Percentiles rank a stretch among this genome's conserved stretches.
Conservation (phyloP, 805 yeast species). For the Alloascoidea hylecoeti region DNA sequence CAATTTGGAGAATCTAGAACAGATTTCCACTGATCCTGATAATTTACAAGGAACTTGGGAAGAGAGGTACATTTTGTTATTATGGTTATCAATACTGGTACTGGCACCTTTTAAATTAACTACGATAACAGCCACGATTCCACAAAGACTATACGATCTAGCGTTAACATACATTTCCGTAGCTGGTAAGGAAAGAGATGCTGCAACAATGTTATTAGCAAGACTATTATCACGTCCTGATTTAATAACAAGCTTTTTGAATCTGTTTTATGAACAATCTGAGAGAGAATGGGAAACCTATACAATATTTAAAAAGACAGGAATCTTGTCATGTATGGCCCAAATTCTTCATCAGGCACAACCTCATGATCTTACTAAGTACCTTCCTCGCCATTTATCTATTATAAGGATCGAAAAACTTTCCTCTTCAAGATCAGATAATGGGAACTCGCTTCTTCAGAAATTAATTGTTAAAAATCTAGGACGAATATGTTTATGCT, state of each 20-base stretch:
- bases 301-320: conserved; percentile 15
- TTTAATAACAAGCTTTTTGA: conserved; percentile 13
- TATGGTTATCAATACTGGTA: conserved; percentile 62
- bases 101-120: conserved; percentile 62
- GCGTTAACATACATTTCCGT: conserved; percentile 20
- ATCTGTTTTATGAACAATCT: conserved; percentile 6
- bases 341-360: conserved; percentile 14
- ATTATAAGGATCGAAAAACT: conserved; percentile 8
- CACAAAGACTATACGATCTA: conserved; percentile 20
- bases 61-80: conserved; percentile 31
- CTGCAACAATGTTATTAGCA: conserved; percentile 36
- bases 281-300: not conserved
- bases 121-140: conserved; percentile 17
- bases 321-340: conserved; percentile 26
- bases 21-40: conserved; percentile 3
- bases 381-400: conserved; percentile 6
- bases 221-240: conserved; percentile 40
- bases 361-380: conserved; percentile 11
- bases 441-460: conserved; percentile 5
- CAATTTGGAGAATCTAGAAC: conserved; percentile 16
- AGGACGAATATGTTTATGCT: conserved; percentile 24
- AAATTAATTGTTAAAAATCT: conserved; percentile 17
- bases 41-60: conserved; percentile 30
- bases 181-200: conserved; percentile 45
- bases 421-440: conserved; percentile 2